Evolutionary conservation across 2,329 filamentous ascomycete species (phyloP), one percentile per base, ranked within the genome.

Genomic region (Nemania sp.): DNA sequence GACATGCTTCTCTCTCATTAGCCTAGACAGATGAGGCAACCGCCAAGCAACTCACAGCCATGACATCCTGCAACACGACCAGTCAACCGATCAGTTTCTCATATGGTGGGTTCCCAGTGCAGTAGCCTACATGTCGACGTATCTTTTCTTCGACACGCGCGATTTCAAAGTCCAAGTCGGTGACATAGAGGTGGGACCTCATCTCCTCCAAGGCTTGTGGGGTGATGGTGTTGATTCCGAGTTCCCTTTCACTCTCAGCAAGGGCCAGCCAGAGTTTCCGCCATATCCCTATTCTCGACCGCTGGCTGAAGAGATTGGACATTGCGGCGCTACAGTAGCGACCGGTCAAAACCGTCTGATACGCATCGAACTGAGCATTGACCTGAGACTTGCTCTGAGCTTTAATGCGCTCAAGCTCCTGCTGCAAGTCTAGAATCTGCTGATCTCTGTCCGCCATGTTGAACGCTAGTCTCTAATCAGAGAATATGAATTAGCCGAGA

Each of bases 261-360:
- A 97, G 88, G 77, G 83, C 87, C 46, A 94, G 80, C 93, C 93
- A 97, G 17, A 97, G 85, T 74, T 90, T 83, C 65, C 92, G 87
- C 40, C 92, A 84, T 57, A 87, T 92, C 43, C 86, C 88, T 75
- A 88, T 87, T 32, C 92, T 84, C 55, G 86, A 88, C 45, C 91
- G 86, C 60, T 88, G 86, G 68, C 87, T 89, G 81, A 97, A 97
- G 63, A 97, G 85, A 66, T 84, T 82, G 69, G 88, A 84, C 90
- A 95, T 93, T 77, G 90, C 89, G 65, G 76, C 73, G 77, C 84
- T 90, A 77, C 87, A 87, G 80, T 95, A 95, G 69, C 91, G 85
- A 68, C 82, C 83, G 67, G 84, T 87, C 68, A 92, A 79, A 35
- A 89, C 85, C 45, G 89, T 91, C 78, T 89, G 83, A 74, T 89